Evolutionary conservation across 2,329 filamentous ascomycete genomes (phyloP), one percentile per base, ranked within the genome.

Genomic region (Cladosporium halotolerans): DNA sequence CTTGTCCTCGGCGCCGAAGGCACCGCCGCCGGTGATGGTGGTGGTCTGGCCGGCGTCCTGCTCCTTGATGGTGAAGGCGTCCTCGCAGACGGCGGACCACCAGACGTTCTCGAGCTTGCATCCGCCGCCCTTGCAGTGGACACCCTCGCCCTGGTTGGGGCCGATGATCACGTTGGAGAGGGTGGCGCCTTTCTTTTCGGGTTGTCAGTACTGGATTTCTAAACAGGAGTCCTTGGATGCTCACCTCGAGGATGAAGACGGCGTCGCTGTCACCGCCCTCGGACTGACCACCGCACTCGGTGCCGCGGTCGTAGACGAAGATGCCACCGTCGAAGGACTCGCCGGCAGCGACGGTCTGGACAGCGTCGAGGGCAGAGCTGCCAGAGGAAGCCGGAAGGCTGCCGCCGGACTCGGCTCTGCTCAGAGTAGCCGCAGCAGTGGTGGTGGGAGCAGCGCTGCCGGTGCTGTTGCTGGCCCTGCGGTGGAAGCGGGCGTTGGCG

Each of bases 141-240:
- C 71, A 49, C 73, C 77, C 66, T 79, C 77, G 42, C 73, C 70
- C 55, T 78, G 70, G 57, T 75, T 72, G n/a, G 69, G 70, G 38
- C 78, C 77, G 52, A 79, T 79, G 63, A 80, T 78, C 62, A 76
- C 76, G 60, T 79, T 79, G 58, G 72, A 73, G 16, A 80, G 66
- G 32, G 72, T 78, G 34, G 72, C 79, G 28, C 78, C 78, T 47
- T 73, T 68, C 62, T 49, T 41, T 3, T 4, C 10, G 39, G 39
- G 11, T 3, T 16, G 4, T 28, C 23, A 28, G 23, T 28, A 28
- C 23, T 28, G 23, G 23, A 7, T 28, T 28, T 28, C 9, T 4
- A 3, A 10, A 6, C 18, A 9, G 16, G 41, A 13, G 5, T 38
- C 14, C 23, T 2, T 28, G 23, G 5, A 28, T 14, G 13, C 46